Base-by-base conservation (phyloP, 208 protist genomes). In the Trypanosoma cruzi region DNA sequence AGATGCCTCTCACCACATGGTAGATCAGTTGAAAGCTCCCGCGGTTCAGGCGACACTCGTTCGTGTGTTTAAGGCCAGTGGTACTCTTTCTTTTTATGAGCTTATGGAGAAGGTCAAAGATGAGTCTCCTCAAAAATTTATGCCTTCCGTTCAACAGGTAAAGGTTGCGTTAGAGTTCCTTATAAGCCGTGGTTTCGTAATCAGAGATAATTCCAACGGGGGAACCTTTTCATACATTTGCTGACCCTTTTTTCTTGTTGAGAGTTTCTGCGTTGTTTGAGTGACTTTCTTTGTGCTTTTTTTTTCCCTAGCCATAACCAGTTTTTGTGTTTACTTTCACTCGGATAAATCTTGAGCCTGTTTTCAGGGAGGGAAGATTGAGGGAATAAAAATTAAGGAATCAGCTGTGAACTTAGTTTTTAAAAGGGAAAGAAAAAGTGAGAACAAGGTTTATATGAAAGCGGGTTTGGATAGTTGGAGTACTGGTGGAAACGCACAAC, bases 121-220 rank as follows among this genome's bases (percentile, higher is more conserved):
- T 58, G 63, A 70, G 22, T 57, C 63, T 31, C n/a, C 24, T 28
- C 40, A 34, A 32, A 13, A 59, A 18, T 70, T 70, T 46, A 42
- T 49, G 31, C 71, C 71, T 26, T 44, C 63, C 32, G 37, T 50
- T 31, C 46, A 65, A 31, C 75, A 87, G 40, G 48, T 93, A 65
- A 93, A 93, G 71, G 58, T 54, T 0, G 63, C 69, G 0, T 66
- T 93, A 42, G 88, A 93, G 52, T 82, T 80, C 56, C 80, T 93
- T 20, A 83, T 89, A 48, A 75, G 84, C 60, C 77, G 88, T 34
- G 79, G 73, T 0, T 74, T 84, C 37, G 48, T 91, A 60, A 52
- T 42, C 4, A 84, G 88, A 40, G 81, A 85, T 44, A 75, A 67
- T 28, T 32, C 63, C 0, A 29, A 63, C 40, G 37, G 72, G 75